Conservation (phyloP, 2,329 filamentous ascomycete genomes). For the Cladosporium halotolerans region DNA sequence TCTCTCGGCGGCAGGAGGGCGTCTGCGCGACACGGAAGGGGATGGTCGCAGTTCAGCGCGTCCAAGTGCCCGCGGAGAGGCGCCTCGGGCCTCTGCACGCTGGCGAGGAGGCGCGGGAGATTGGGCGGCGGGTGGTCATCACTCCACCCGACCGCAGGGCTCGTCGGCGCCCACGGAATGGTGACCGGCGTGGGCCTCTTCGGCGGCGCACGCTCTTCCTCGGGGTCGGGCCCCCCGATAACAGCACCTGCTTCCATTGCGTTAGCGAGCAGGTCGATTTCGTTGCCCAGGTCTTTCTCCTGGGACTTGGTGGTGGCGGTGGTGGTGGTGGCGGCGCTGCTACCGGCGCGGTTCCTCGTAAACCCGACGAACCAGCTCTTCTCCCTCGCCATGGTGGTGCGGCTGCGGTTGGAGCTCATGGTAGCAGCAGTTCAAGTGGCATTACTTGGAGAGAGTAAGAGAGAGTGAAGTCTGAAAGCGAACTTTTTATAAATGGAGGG, state of each 20-base stretch:
- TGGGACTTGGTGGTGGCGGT: background rate
- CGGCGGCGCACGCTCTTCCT: constrained; percentile 26
- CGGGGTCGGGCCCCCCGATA: constrained; percentile 20
- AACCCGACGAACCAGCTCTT: constrained; percentile 7
- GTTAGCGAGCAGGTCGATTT: background rate
- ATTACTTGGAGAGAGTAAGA: too few species aligned
- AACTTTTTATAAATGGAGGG: too few species aligned
- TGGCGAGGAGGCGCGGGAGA: constrained; percentile 39
- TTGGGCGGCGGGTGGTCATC: constrained; percentile 28
- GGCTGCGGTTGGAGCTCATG: background rate
- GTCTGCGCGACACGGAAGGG: constrained; percentile 28
- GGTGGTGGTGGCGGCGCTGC: background rate
- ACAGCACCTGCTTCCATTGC: background rate
- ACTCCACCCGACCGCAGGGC: constrained; percentile 15
- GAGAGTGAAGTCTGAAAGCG: too few species aligned
- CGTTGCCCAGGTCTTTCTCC: background rate
- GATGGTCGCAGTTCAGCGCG: constrained; percentile 39
- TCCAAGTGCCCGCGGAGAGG: constrained; percentile 34
- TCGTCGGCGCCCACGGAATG: constrained; percentile 18
- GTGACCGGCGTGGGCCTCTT: constrained; percentile 20
- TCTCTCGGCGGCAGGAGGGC: constrained; percentile 11
- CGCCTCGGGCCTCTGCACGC: constrained; percentile 37
- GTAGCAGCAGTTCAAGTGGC: background rate
- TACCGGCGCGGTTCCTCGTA: background rate
- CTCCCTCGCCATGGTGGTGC: constrained; percentile 5